These are phyloP conservation scores for Fonsecaea erecta DNA, from an alignment of 2,329 filamentous ascomycete species.

Conservation along the genomic window DNA sequence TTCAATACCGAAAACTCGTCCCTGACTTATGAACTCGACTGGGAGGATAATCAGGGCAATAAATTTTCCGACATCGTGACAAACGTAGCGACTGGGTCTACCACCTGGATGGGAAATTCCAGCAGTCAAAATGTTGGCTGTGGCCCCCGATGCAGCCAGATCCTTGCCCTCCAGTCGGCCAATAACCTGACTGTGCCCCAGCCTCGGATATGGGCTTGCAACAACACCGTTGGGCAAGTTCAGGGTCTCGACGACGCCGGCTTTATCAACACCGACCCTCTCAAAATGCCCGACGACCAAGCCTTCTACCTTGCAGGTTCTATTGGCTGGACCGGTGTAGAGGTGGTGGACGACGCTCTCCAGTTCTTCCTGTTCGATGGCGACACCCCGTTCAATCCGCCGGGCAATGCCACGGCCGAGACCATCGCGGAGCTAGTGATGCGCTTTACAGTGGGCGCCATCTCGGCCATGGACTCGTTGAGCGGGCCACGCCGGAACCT, in stretches of 20 bases:
- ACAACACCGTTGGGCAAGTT: constrained; percentile 26
- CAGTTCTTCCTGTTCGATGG: constrained; percentile 22
- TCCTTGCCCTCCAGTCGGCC: constrained; percentile 27
- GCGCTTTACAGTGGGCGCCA: constrained; percentile 18
- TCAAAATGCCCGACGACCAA: constrained; percentile 25
- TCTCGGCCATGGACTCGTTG: constrained; percentile 18
- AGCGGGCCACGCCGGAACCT: constrained; percentile 53
- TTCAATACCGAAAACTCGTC: constrained; percentile 13
- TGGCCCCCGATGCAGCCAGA: constrained; percentile 25
- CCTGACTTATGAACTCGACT: constrained; percentile 1
- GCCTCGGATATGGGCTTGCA: constrained; percentile 28
- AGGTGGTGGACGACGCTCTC: constrained; percentile 1
- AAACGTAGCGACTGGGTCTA: constrained; percentile 14
- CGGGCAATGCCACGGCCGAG: constrained; percentile 9
- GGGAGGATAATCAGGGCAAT: constrained; percentile 14
- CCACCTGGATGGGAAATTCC: constrained; percentile 20
- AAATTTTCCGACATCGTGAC: not conserved
- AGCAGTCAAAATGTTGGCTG: constrained; percentile 10
- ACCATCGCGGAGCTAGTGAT: constrained; percentile 15
- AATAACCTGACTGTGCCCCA: constrained; percentile 12
- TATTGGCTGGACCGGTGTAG: constrained; percentile 27
- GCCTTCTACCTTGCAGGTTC: constrained; percentile 25
- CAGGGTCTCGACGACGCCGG: constrained; percentile 7
- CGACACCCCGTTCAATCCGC: constrained; percentile 11
- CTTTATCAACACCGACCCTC: constrained; percentile 1